phyloP scores from a whole-genome alignment of 2,329 filamentous ascomycete species.

The Ceratocystiopsis minuta region DNA sequence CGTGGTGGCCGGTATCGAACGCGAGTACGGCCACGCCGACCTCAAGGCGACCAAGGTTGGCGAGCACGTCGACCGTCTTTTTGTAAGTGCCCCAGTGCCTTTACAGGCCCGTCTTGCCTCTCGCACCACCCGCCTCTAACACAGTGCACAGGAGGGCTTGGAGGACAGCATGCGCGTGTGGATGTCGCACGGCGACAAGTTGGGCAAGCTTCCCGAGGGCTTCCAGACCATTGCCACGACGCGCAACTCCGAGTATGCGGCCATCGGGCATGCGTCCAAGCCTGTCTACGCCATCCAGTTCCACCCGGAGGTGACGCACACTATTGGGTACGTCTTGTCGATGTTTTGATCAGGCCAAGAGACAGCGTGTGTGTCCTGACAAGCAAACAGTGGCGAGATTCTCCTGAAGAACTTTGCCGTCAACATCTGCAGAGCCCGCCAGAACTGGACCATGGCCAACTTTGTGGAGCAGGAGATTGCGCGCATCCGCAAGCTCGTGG shows the following conservation, averaged over 20 bases:
- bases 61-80: slow-evolving; percentile 57
- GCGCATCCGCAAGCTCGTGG: slow-evolving; percentile 67
- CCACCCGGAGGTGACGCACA: slow-evolving; percentile 54
- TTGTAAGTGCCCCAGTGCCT: slow-evolving; percentile 23
- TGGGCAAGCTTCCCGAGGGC: slow-evolving; percentile 39
- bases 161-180: slow-evolving; percentile 52
- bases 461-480: slow-evolving; percentile 68
- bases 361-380: too few relatives aligned
- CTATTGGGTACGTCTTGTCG: not conserved
- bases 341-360: too few relatives aligned
- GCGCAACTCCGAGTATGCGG: slow-evolving; percentile 58
- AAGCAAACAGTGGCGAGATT: slow-evolving; percentile 35
- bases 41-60: slow-evolving; percentile 41
- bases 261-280: slow-evolving; percentile 51
- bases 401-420: slow-evolving; percentile 72
- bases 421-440: slow-evolving; percentile 57
- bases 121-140: too few relatives aligned
- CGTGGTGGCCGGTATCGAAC: slow-evolving; percentile 47
- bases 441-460: slow-evolving; percentile 71
- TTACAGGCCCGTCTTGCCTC: too few relatives aligned
- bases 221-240: slow-evolving; percentile 60
- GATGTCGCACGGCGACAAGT: slow-evolving; percentile 57
- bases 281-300: slow-evolving; percentile 70
- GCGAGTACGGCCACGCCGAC: slow-evolving; percentile 55
- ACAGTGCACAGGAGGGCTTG: slow-evolving; percentile 26